Evolutionary conservation across 352 stramenopile species (phyloP).

Genomic region (Globisporangium uncinulatum): DNA sequence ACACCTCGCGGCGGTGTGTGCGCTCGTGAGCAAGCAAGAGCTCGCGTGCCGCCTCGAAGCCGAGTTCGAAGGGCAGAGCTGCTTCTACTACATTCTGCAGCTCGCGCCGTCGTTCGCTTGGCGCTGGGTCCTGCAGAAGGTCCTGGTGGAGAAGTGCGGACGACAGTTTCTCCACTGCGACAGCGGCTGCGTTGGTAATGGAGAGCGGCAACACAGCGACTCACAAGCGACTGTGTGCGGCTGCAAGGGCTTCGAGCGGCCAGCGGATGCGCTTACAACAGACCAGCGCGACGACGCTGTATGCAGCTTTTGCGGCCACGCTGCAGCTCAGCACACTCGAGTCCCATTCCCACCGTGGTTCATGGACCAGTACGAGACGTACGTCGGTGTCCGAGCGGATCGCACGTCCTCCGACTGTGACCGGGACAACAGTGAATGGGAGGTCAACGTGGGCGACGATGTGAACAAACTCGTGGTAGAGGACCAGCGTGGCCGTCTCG

Average conservation of each 20-base stretch:
- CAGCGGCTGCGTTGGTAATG: constrained; percentile 10
- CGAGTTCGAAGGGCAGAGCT: constrained; percentile 61
- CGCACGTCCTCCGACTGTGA: background rate
- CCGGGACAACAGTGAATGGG: background rate
- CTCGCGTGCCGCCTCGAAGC: constrained; percentile 33
- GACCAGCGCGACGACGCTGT: background rate
- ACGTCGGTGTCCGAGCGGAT: constrained; percentile 7
- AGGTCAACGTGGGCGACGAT: background rate
- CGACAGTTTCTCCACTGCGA: constrained; percentile 55
- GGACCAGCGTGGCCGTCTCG: constrained; percentile 13
- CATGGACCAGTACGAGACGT: constrained; percentile 65
- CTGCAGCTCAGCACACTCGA: constrained; percentile 16
- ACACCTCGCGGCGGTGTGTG: constrained; percentile 22
- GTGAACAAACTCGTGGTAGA: constrained; percentile 15
- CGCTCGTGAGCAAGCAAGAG: constrained; percentile 22
- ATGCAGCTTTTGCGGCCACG: constrained; percentile 53
- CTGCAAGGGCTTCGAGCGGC: constrained; percentile 56
- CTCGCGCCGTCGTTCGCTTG: constrained; percentile 42
- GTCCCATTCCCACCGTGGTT: constrained; percentile 65
- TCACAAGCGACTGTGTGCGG: constrained; percentile 14
- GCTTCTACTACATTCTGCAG: constrained; percentile 59
- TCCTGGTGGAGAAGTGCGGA: constrained; percentile 24
- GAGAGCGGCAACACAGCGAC: no score
- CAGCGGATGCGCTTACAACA: background rate
- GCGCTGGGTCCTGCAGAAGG: constrained; percentile 28